A percentile compares a stretch with the other conserved stretches of the same genome.
These are phyloP conservation scores for Triticum monococcum DNA, from an alignment of 176 grass and related monocot genomes.

Conservation along the genomic window DNA sequence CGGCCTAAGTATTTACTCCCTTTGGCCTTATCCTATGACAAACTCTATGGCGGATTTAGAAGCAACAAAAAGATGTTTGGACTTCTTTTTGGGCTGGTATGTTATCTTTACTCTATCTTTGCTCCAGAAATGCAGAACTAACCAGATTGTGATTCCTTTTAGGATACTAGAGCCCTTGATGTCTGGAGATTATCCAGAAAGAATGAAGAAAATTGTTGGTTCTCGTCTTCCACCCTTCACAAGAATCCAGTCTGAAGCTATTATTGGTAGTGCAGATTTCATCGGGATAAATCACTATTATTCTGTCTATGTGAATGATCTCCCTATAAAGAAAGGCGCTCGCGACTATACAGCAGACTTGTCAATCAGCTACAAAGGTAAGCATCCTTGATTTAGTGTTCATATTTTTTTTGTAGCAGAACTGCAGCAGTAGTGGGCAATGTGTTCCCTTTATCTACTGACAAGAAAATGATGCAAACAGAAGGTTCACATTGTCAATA, in stretches of 20 bases:
- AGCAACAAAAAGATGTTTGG: constrained; percentile 32
- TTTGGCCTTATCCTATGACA: constrained; percentile 43
- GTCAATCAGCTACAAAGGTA: constrained; percentile 19
- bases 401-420: background rate
- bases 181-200: constrained; percentile 49
- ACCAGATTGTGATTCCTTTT: background rate
- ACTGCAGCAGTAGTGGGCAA: background rate
- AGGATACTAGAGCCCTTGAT: constrained; percentile 61
- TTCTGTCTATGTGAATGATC: constrained; percentile 54
- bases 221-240: constrained; percentile 52
- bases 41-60: constrained; percentile 45
- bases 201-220: constrained; percentile 58
- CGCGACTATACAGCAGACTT: constrained; percentile 34
- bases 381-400: background rate
- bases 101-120: background rate
- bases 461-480: background rate
- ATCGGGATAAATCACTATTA: constrained; percentile 66
- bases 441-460: background rate
- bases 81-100: constrained; percentile 42
- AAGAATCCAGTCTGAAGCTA: constrained; percentile 21
- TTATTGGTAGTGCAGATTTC: constrained; percentile 52
- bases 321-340: constrained; percentile 4
- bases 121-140: background rate
- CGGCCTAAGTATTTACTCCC: constrained; percentile 54
- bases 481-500: background rate